Evolutionary conservation across 768 basidiomycete species (phyloP), one percentile per base, ranked within the genome.

Genomic region (Termitomyces sp.): DNA sequence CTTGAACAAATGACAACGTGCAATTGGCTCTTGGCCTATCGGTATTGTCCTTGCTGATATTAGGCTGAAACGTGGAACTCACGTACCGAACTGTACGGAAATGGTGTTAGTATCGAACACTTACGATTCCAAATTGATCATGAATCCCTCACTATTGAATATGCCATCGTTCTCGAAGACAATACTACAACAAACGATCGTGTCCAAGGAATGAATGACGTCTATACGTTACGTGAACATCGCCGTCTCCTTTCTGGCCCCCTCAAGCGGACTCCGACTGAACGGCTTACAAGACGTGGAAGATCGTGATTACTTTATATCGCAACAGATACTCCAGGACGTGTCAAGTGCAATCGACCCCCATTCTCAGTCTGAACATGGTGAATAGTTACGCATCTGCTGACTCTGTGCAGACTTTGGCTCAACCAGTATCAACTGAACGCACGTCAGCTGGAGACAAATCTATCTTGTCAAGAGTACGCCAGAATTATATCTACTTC

Each of bases 401-500:
- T n/a, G 73, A 74, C 11, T 74, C 65, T 69, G 72, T 66, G 33
- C 70, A 69, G 3, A 62, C 71, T 28, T 64, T 78, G 6, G 74
- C 74, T 46, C 73, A 83, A 9, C 66, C 75, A 5, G 73, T 70
- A 57, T 33, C 20, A 22, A 70, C 74, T 35, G 70, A 85, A 72
- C 65, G 89, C 75, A 71, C 85, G 71, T 75, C 84, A 7, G 84
- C 83, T 1, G 89, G 85, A 7, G 89, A 93, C 64, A 93, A 94
- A 71, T 86, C 89, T 4, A 90, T 98, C n/a, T 69, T 91, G 16
- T 87, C 92, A 6, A 81, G 94, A 64, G 92, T 98, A 22, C 85
- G 88, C 69, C 82, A 97, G 61, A 96, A 92, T 72, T 98, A 99
- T 68, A 98, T 98, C 57, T 98, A 98, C 74, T 98, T 99, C 73